Evolutionary conservation across 495 filamentous ascomycete genomes (phyloP).

Genomic region (Penicillium fimorum): DNA sequence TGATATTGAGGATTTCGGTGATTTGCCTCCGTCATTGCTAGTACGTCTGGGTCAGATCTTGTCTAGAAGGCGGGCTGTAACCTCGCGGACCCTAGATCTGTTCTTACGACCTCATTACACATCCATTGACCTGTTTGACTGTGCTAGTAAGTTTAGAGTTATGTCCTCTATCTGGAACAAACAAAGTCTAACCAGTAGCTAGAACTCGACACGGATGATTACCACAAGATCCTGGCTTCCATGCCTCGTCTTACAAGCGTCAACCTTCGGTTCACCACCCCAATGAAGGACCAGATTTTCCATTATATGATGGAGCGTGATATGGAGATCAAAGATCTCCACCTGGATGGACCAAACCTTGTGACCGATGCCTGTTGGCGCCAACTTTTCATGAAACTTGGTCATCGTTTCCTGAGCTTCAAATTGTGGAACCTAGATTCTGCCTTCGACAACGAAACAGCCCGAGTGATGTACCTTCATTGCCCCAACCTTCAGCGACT

Average conservation of each 20-base stretch:
- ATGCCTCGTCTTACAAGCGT: conserved; percentile 65
- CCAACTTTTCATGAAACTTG: conserved; percentile 59
- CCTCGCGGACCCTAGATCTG: conserved; percentile 65
- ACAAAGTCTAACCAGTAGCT: conserved; percentile 14
- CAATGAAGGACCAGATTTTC: conserved; percentile 79
- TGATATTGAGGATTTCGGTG: conserved; percentile 79
- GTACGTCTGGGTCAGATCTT: conserved; percentile 77
- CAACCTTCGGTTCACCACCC: conserved; percentile 74
- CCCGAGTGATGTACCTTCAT: conserved; percentile 51
- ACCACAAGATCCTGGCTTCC: conserved; percentile 73
- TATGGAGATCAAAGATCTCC: conserved; percentile 56
- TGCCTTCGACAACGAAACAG: conserved; percentile 68
- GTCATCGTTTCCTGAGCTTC: conserved; percentile 60
- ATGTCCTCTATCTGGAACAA: neutral
- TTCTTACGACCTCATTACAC: conserved; percentile 70
- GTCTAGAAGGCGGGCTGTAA: conserved; percentile 72
- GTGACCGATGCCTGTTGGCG: conserved; percentile 70
- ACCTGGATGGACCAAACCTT: conserved; percentile 78
- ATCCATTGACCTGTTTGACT: conserved; percentile 75
- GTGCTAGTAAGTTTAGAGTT: conserved; percentile 52
- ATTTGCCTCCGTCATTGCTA: conserved; percentile 64
- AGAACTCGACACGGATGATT: conserved; percentile 73
- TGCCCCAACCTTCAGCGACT: conserved; percentile 68
- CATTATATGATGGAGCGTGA: conserved; percentile 73
- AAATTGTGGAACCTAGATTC: conserved; percentile 67